A percentile compares a stretch with the other conserved stretches of the same genome.
Conservation (phyloP, 495 filamentous ascomycete species). For the Friedmanniomyces endolithicus region DNA sequence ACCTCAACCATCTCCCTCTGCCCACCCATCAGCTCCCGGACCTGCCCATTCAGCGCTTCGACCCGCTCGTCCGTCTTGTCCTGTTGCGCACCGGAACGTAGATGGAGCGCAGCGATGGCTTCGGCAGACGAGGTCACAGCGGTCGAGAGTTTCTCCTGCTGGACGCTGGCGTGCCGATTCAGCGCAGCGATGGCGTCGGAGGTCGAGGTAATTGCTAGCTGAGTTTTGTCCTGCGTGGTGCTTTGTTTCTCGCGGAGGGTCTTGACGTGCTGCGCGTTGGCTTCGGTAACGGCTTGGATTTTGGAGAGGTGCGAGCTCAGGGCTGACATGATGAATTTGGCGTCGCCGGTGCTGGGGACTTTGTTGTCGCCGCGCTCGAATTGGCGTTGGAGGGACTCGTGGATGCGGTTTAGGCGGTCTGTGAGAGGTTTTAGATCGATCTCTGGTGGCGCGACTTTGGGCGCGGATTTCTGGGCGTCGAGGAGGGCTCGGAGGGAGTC, state of each 20-base stretch:
- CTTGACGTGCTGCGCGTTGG: constrained; percentile 14
- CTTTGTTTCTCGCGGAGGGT: constrained; percentile 9
- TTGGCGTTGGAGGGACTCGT: constrained; percentile 49
- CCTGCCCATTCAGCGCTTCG: constrained; percentile 8
- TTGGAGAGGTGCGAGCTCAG: constrained; percentile 16
- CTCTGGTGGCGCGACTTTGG: neutral
- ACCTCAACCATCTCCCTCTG: constrained; percentile 19
- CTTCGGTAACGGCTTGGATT: constrained; percentile 16
- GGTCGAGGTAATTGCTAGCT: constrained; percentile 9
- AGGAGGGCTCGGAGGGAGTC: neutral
- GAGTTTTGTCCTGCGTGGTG: constrained; percentile 8
- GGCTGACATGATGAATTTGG: constrained; percentile 15
- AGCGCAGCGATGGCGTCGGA: constrained; percentile 3
- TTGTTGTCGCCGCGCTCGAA: neutral
- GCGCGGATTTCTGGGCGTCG: constrained; percentile 1
- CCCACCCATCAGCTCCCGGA: constrained; percentile 16
- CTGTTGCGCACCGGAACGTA: neutral
- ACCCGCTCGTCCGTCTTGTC: constrained; percentile 3
- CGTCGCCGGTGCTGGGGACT: constrained; percentile 4
- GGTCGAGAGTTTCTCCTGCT: neutral
- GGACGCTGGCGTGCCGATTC: neutral
- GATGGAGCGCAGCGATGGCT: no score
- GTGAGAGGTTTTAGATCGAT: constrained; percentile 35
- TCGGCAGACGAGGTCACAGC: no score
- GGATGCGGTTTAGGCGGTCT: constrained; percentile 53